phyloP scores from a whole-genome alignment of 768 basidiomycete genomes.

The Serendipita sp. region DNA sequence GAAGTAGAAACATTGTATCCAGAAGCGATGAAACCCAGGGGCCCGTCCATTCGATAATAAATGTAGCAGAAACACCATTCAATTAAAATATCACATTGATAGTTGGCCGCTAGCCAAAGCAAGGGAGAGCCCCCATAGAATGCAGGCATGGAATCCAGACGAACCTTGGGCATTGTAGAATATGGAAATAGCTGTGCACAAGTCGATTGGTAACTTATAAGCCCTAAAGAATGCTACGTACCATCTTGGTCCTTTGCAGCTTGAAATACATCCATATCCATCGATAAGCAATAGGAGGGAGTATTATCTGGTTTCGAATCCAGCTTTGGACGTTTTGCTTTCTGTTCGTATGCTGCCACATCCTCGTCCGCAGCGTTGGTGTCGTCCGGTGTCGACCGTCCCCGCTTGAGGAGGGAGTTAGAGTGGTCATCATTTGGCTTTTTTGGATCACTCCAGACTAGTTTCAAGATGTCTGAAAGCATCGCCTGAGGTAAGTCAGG shows the following conservation, averaged over 20 bases:
- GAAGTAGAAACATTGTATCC: background rate
- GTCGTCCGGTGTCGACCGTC: background rate
- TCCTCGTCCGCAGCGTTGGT: background rate
- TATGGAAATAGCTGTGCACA: background rate
- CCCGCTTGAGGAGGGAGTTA: background rate
- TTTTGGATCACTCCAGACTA: background rate
- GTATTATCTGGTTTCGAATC: background rate
- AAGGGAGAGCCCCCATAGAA: too few species aligned
- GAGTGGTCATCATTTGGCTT: background rate
- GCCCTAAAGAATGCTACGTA: background rate
- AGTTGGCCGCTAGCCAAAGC: too few species aligned
- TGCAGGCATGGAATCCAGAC: background rate
- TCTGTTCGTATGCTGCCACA: background rate
- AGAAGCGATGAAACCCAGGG: background rate
- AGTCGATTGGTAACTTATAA: background rate
- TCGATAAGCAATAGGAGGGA: background rate
- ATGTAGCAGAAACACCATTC: too few species aligned
- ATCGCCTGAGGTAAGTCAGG: too few species aligned
- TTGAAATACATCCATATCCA: background rate
- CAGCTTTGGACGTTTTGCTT: background rate
- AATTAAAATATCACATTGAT: too few species aligned
- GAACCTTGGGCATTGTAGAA: slow-evolving; percentile 1
- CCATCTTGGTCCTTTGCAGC: background rate
- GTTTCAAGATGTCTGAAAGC: background rate
- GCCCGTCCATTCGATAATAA: background rate